Conservation (phyloP, 306 rosid genomes). For the Lupinus albus region DNA sequence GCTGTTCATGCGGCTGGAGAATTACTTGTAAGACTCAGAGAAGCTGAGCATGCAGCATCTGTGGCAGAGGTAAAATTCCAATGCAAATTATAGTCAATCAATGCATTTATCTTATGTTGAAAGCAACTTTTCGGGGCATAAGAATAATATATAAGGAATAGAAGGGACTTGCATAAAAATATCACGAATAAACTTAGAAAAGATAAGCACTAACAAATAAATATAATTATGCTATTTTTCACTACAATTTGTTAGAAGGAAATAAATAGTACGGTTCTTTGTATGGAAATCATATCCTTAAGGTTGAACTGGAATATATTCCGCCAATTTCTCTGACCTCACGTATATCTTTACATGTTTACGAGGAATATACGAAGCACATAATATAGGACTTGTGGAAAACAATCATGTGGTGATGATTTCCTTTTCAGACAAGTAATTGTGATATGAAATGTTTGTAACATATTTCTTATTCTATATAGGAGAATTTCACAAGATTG, state of each 20-base stretch:
- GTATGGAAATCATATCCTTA: background rate
- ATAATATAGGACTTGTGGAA: background rate
- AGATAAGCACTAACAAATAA: background rate
- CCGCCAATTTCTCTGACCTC: background rate
- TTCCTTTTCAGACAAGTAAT: too few relatives aligned
- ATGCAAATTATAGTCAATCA: slow-evolving; percentile 2
- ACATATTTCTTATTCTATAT: slow-evolving; percentile 17
- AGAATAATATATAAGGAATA: background rate
- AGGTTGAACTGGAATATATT: background rate
- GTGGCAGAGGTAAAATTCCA: slow-evolving; percentile 67
- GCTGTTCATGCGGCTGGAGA: slow-evolving; percentile 99
- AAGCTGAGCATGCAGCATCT: slow-evolving; percentile 84
- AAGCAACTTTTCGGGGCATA: background rate
- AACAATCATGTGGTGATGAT: background rate
- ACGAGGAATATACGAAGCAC: background rate
- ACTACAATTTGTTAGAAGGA: background rate
- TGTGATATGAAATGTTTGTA: background rate
- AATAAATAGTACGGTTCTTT: too few relatives aligned
- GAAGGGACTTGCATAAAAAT: background rate
- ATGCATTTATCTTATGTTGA: background rate
- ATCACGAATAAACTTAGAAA: background rate
- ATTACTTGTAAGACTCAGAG: slow-evolving; percentile 89
- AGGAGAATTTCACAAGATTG: slow-evolving; percentile 67
- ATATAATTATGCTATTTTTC: background rate
- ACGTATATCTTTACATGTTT: background rate